phyloP scores from a whole-genome alignment of 2,329 filamentous ascomycete genomes.

The Neopestalotiopsis sp. region DNA sequence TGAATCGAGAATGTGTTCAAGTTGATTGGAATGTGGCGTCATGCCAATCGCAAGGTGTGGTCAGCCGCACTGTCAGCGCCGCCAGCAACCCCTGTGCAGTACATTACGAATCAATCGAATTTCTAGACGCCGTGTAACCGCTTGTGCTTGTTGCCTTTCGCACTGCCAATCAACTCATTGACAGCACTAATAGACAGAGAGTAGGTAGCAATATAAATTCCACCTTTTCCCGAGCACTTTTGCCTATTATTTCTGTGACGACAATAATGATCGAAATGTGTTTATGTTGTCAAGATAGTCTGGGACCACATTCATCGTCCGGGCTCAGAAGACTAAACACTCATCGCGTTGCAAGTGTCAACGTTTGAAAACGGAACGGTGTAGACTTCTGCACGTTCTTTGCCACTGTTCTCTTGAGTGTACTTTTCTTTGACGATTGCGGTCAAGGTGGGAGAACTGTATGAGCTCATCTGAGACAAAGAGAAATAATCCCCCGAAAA shows the following conservation, averaged over 20 bases:
- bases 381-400: background rate
- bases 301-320: background rate
- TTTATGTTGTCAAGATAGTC: background rate
- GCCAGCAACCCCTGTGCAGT: background rate
- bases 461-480: conserved; percentile 10
- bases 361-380: background rate
- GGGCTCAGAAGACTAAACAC: background rate
- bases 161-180: background rate
- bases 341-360: background rate
- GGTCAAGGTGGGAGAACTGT: background rate
- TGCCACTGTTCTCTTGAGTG: background rate
- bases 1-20: background rate
- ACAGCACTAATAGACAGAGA: background rate
- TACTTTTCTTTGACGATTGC: background rate
- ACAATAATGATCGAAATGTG: background rate
- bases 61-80: background rate
- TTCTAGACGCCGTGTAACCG: background rate
- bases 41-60: background rate
- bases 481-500: conserved; percentile 6
- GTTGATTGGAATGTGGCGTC: conserved; percentile 1
- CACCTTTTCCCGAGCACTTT: background rate
- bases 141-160: background rate
- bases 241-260: no score
- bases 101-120: background rate
- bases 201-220: background rate